Conservation (phyloP, 495 filamentous ascomycete genomes). For the Apodospora peruviana region DNA sequence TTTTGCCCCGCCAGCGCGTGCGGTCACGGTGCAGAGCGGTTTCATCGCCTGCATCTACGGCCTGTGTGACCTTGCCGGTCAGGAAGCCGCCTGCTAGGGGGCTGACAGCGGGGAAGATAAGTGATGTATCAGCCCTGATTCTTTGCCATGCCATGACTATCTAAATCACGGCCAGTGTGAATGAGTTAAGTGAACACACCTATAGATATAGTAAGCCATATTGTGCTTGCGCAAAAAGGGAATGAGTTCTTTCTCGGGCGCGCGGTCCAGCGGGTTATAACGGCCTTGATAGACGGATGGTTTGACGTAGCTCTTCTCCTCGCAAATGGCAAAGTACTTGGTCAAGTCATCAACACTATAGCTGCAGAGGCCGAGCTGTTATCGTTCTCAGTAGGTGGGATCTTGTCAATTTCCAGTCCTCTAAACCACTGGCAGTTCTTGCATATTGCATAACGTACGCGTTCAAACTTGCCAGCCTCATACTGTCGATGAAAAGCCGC, state of each 20-base stretch:
- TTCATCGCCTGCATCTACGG: constrained; percentile 11
- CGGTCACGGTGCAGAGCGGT: constrained; percentile 37
- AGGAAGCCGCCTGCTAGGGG: constrained; percentile 23
- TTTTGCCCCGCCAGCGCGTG: constrained; percentile 10
- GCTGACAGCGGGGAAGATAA: no score
- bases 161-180: no score
- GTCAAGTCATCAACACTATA: constrained; percentile 35
- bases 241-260: constrained; percentile 34
- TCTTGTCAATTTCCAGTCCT: background rate
- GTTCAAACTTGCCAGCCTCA: constrained; percentile 28
- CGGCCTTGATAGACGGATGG: constrained; percentile 47
- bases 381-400: background rate
- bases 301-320: constrained; percentile 35
- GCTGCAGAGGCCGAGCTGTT: constrained; percentile 41
- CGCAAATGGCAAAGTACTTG: constrained; percentile 36
- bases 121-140: no score
- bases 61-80: constrained; percentile 18
- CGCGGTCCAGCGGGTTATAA: constrained; percentile 38
- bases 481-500: constrained; percentile 34
- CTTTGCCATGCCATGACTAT: no score
- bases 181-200: no score
- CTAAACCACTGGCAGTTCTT: no score
- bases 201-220: constrained; percentile 37
- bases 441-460: constrained; percentile 4
- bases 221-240: constrained; percentile 36